Conservation (phyloP, 1,139 yeast species). For the Saccharomyces uvarum region DNA sequence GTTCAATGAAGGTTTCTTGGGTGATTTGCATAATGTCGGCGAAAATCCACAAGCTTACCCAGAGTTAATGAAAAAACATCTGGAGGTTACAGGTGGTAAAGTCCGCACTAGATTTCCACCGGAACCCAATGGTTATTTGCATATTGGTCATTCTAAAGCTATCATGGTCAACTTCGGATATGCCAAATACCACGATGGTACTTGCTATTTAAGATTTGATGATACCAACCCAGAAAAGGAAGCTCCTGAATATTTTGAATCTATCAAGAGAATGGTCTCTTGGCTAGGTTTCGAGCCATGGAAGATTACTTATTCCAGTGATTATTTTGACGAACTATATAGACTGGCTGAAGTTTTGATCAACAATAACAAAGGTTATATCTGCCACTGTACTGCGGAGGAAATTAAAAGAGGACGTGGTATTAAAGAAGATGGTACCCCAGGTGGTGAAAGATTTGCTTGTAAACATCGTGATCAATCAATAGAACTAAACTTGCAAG, state of each 20-base stretch:
- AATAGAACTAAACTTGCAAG: conserved; percentile 63
- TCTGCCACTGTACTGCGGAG: conserved; percentile 89
- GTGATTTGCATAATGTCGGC: conserved; percentile 91
- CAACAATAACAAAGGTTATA: conserved; percentile 65
- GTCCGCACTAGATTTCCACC: conserved; percentile 97
- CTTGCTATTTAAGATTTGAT: conserved; percentile 86
- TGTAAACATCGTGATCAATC: conserved; percentile 69
- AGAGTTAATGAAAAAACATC: conserved; percentile 72
- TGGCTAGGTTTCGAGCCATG: conserved; percentile 95
- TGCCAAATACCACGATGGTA: conserved; percentile 78
- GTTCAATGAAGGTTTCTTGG: conserved; percentile 93
- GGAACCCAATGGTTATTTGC: conserved; percentile 94
- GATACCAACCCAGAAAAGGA: conserved; percentile 99
- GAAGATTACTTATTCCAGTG: conserved; percentile 92
- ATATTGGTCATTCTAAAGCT: conserved; percentile 97
- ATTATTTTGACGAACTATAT: conserved; percentile 84
- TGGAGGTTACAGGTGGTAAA: conserved; percentile 66
- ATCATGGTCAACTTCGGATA: conserved; percentile 94
- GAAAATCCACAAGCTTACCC: conserved; percentile 88
- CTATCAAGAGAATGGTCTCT: conserved; percentile 73
- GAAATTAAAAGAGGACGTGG: conserved; percentile 89
- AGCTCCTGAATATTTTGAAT: conserved; percentile 80
- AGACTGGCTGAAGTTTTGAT: conserved; percentile 79
- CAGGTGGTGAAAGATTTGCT: conserved; percentile 84
- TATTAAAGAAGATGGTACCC: conserved; percentile 79